Conservation (phyloP, 768 basidiomycete genomes). For the Hortiboletus campestris region DNA sequence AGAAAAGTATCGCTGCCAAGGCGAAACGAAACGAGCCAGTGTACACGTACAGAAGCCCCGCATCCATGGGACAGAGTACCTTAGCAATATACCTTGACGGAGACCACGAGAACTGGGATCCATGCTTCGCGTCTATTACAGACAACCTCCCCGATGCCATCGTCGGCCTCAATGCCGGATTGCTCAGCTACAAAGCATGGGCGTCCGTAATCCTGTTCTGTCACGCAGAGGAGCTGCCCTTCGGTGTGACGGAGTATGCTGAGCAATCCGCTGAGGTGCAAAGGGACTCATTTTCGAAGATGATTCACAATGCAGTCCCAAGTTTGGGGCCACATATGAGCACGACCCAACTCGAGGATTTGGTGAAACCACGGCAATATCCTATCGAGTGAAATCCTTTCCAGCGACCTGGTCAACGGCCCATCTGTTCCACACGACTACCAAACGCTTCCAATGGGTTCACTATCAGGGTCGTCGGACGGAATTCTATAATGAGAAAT, state of each 20-base stretch:
- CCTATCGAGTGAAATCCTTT: conserved; percentile 33
- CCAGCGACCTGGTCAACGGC: conserved; percentile 33
- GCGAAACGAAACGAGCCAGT: conserved; percentile 29
- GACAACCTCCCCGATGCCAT: conserved; percentile 40
- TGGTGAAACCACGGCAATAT: conserved; percentile 28
- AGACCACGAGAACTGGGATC: conserved; percentile 26
- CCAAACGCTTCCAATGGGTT: conserved; percentile 35
- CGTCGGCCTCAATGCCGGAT: conserved; percentile 41
- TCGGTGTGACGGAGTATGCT: conserved; percentile 38
- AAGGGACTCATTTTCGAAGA: conserved; percentile 28
- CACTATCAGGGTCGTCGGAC: conserved; percentile 28
- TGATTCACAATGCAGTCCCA: conserved; percentile 26
- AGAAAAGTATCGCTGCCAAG: conserved; percentile 32
- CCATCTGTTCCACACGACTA: conserved; percentile 24
- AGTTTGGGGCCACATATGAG: conserved; percentile 23
- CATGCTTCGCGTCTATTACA: conserved; percentile 18
- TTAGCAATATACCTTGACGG: conserved; percentile 38
- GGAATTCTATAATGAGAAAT: conserved; percentile 4
- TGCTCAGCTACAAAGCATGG: conserved; percentile 39
- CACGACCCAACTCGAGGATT: conserved; percentile 19
- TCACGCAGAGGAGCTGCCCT: conserved; percentile 27
- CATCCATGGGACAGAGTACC: conserved; percentile 37
- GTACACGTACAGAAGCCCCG: conserved; percentile 37
- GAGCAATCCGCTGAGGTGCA: conserved; percentile 36
- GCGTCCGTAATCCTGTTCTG: conserved; percentile 33